Evolutionary conservation across 768 basidiomycete species (phyloP), one percentile per base, ranked within the genome.

Genomic region (Leccinum fibrillosum): DNA sequence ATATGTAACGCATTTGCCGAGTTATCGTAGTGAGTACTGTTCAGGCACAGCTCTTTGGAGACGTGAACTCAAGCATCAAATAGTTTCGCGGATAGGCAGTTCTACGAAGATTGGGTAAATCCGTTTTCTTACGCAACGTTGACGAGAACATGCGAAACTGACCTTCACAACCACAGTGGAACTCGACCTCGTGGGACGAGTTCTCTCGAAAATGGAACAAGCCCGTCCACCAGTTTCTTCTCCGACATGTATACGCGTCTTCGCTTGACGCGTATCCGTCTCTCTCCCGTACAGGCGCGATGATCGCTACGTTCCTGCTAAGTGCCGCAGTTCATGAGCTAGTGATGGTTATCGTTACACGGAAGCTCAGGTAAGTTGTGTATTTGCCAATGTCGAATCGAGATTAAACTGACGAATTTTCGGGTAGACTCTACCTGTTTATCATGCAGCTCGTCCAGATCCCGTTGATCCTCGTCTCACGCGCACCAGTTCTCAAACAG

Each of bases 131-230:
- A 28, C 11, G 19, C 44, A 17, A n/a, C 10, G 25, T 19, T 47
- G 25, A 12, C 34, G 25, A 50, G 44, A 7, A 53, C 21, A 35
- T 35, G 13, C 39, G 21, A 12, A 52, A 28, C 37, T 60, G 28
- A 59, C 17, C 12, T 57, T 37, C 2, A 34, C 13, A 17, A 55
- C 21, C 25, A 34, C n/a, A 85, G 90, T 98, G 96, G 96, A 98
- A 98, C 74, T 93, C 93, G 6, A 93, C 89, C 0, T 92, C 93
- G 2, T 94, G 90, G 91, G 96, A 98, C 64, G 93, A 98, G 72
- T 98, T 96, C 72, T 91, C 95, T 4, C 86, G 97, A 47, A 95
- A 96, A 76, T 98, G 97, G 96, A 98, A 98, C 76, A 94, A 92
- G 63, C 96, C 96, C 11, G 96, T 98, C 32, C 88, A 98, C 64